These are phyloP conservation scores for Thermoascus crustaceus DNA, from an alignment of 2,329 filamentous ascomycete species.

Conservation along the genomic window DNA sequence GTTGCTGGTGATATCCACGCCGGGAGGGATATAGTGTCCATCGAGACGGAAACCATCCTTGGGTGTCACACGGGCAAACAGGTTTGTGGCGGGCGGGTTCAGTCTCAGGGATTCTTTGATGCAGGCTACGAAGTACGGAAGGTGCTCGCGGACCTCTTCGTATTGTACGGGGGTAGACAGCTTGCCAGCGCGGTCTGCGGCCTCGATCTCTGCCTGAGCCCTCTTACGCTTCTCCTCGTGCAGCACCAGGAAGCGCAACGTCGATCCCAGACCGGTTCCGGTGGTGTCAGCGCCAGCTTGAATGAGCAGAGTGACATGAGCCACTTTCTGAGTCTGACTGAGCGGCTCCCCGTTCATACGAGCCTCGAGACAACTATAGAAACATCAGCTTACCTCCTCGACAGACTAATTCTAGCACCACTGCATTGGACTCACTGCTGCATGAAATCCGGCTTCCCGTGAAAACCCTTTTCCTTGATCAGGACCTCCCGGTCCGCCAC, in stretches of 20 bases:
- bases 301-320: conserved; percentile 31
- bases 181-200: conserved; percentile 7
- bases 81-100: conserved; percentile 19
- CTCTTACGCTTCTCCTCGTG: conserved; percentile 8
- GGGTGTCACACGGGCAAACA: conserved; percentile 20
- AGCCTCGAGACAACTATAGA: conserved; percentile 24
- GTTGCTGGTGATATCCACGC: conserved; percentile 9
- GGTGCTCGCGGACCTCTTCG: conserved; percentile 18
- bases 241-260: conserved; percentile 20
- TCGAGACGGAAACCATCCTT: conserved; percentile 23
- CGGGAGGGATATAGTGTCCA: conserved; percentile 20
- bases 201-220: conserved; percentile 15
- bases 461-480: not conserved
- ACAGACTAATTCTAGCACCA: no score
- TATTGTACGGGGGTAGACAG: conserved; percentile 11
- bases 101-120: conserved; percentile 27
- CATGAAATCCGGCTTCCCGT: conserved; percentile 24
- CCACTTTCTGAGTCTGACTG: conserved; percentile 22
- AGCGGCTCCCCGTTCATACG: conserved; percentile 22
- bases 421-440: conserved; percentile 18
- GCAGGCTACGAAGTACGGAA: conserved; percentile 27
- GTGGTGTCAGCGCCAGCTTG: conserved; percentile 31
- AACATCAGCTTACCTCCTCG: not conserved
- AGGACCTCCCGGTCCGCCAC: conserved; percentile 19
- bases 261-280: conserved; percentile 26